Evolutionary conservation across 176 grass and related monocot genomes (phyloP).

Genomic region (Triticum turgidum): DNA sequence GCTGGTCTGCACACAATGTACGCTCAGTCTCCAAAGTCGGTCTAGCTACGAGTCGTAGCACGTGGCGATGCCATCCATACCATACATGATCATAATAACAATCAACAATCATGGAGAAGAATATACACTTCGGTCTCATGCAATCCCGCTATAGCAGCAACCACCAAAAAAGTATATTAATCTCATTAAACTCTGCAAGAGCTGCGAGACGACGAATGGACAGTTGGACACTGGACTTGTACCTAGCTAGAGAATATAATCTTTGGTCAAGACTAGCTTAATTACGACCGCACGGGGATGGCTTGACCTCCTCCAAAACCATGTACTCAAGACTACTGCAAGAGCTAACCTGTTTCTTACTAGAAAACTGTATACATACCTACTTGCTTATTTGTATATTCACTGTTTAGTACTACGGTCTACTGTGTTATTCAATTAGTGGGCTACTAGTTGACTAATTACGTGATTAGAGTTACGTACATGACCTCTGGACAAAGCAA

Average conservation of each 20-base stretch:
- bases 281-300: neutral
- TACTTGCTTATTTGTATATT: neutral
- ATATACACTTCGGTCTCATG: neutral
- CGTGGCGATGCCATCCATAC: conserved; percentile 1
- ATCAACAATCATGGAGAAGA: neutral
- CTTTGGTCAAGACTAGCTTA: neutral
- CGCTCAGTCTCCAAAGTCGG: conserved; percentile 22
- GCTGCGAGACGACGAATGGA: neutral
- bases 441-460: neutral
- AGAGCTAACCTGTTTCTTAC: neutral
- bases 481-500: neutral
- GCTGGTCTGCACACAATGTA: neutral
- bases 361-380: neutral
- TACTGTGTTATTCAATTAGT: neutral
- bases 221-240: neutral
- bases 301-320: conserved; percentile 5
- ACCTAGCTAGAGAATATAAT: neutral
- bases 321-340: neutral
- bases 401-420: neutral
- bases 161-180: neutral
- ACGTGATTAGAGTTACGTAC: conserved; percentile 6
- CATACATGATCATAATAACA: neutral
- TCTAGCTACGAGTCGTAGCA: conserved; percentile 7
- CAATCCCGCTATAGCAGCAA: neutral
- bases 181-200: neutral